Base-by-base conservation (phyloP, 2,329 filamentous ascomycete genomes). In the Aureobasidium melanogenum region DNA sequence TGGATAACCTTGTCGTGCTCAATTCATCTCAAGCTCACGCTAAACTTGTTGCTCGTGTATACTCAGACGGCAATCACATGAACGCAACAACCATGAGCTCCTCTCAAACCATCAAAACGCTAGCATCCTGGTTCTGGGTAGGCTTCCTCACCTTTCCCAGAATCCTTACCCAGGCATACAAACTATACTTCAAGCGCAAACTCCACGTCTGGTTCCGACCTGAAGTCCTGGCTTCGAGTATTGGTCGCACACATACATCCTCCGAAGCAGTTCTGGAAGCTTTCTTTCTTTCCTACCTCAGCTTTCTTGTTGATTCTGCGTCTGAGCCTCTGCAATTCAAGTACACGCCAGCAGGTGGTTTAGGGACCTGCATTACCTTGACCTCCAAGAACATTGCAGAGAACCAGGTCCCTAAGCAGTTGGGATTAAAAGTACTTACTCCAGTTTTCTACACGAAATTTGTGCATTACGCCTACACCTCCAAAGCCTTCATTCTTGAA, bases 401-500 rank as follows among this genome's bases (percentile, higher is more conserved):
- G 14, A 62, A 69, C 3, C 68, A 74, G 15, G 75, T 79, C 64
- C 17, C 24, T 6, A 66, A 63, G 63, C 71, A 78, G 0, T 55
- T 88, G 6, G 80, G 82, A 46, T 73, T 89, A 51, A 80, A 79
- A 58, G 75, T 89, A 5, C 70, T 87, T 22, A 86, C 84, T 0
- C 86, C 87, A 0, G 76, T 75, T 0, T 90, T 90, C 68, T 90
- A 90, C 73, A 79, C 82, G 14, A 80, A 85, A 30, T 84, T 89
- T 51, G 77, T 85, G 0, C 79, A 82, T 64, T 88, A 89, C 67
- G 76, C 81, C 0, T 79, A 86, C 67, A 82, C 83, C 24, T 77
- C 83, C 19, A 83, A 87, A 66, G 84, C 83, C 0, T 74, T 88
- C 32, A 82, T 85, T 60, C 78, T 79, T 62, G 85, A 88, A 69